Base-by-base conservation (phyloP, 805 yeast species). In the Saccharomycodes ludwigii region DNA sequence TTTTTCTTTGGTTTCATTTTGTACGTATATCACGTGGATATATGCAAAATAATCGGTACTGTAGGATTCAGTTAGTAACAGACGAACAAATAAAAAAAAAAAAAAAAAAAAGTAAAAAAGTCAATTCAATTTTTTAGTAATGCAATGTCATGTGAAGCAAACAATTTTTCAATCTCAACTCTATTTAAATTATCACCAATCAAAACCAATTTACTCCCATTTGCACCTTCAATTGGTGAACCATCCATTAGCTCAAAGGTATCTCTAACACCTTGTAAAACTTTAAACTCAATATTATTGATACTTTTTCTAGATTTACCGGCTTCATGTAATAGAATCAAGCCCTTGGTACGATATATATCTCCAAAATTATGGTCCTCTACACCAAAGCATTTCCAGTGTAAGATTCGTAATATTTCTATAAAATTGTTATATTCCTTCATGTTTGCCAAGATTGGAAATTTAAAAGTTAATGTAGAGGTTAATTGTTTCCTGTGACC, bases 181-280 rank as follows among this genome's bases (percentile, higher is more conserved):
- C 56, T 41, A 11, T 54, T 48, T 21, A 82, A 52, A 29, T 68
- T 64, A 51, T 80, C 77, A 2, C 95, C 95, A 24, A 83, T 83
- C 9, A 83, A 58, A 2, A 83, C 86, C 18, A 83, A 40, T 52
- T 77, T 81, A 36, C 77, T 73, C 19, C 51, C 38, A 1, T 42
- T 45, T 2, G 61, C 49, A 1, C 58, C 65, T 4, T 64, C 33
- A 5, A 37, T 27, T 14, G 30, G 27, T 50, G 44, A 44, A 4
- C 62, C 61, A 10, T 69, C 73, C 4, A 76, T 64, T 3, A 83
- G 61, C 40, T 91, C 98, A 54, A 84, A 91, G 0, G 94, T 84
- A 34, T 85, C 91, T 37, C 97, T 65, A 0, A 91, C 98, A 9
- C 94, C 97, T 52, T 91, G 98, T 8, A 91, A 57, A 6, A 85